These are phyloP conservation scores for Fusarium sp. DNA, from an alignment of 2,329 filamentous ascomycete genomes.

Conservation along the genomic window DNA sequence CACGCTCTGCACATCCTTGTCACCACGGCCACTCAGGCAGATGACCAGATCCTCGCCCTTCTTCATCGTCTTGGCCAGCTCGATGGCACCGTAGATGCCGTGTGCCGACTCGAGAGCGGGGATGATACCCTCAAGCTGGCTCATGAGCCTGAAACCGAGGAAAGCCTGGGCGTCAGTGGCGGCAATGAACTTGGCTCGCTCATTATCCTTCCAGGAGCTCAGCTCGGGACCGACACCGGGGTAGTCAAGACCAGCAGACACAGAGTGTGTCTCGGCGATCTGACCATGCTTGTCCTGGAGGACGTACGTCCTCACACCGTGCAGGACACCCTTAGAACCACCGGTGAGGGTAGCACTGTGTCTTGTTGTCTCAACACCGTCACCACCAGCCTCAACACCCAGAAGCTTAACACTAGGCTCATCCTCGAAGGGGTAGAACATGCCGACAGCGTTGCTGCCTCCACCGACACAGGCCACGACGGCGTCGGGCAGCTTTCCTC, in stretches of 20 bases:
- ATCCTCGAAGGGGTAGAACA: conserved; percentile 96
- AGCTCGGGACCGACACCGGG: conserved; percentile 96
- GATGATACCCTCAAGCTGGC: conserved; percentile 94
- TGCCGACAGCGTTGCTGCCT: conserved; percentile 93
- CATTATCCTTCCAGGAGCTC: conserved; percentile 89
- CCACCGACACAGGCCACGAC: conserved; percentile 97
- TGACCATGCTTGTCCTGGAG: conserved; percentile 94
- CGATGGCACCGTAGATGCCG: conserved; percentile 88
- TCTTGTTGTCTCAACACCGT: conserved; percentile 85
- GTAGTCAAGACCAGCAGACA: conserved; percentile 96
- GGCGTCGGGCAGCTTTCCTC: conserved; percentile 91
- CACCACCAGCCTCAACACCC: conserved; percentile 94
- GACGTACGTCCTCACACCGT: conserved; percentile 96
- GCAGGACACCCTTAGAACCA: conserved; percentile 90
- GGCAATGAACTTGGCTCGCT: conserved; percentile 87
- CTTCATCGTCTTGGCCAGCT: conserved; percentile 92
- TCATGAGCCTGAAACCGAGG: conserved; percentile 84
- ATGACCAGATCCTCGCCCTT: conserved; percentile 93
- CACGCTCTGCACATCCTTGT: conserved; percentile 99
- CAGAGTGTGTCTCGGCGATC: conserved; percentile 93
- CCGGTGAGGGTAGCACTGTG: conserved; percentile 91
- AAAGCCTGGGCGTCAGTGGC: conserved; percentile 95
- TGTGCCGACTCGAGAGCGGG: conserved; percentile 95
- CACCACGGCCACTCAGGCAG: conserved; percentile 90
- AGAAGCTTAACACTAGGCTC: conserved; percentile 88